A percentile compares a stretch with the other conserved stretches of the same genome.
Conservation (phyloP, 345 rosid genomes). For the Salix arbutifolia region DNA sequence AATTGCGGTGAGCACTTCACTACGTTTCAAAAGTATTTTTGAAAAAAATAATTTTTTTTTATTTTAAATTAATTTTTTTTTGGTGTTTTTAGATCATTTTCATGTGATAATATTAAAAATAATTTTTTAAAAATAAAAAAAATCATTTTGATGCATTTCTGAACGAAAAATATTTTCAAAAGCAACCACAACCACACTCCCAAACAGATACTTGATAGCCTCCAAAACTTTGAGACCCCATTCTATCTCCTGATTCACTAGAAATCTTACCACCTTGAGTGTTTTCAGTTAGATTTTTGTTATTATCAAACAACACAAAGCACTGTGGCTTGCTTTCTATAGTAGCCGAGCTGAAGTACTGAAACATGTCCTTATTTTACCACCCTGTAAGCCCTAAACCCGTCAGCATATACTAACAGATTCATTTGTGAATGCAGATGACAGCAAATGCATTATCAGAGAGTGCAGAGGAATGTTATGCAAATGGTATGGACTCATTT, state of each 20-base stretch:
- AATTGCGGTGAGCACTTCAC: conserved; percentile 60
- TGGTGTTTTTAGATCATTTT: too few relatives aligned
- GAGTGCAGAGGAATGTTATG: conserved; percentile 84
- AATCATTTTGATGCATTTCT: too few relatives aligned
- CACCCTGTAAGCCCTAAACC: neutral
- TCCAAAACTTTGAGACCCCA: neutral
- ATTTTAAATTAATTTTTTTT: too few relatives aligned
- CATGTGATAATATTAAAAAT: too few relatives aligned
- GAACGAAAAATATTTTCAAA: too few relatives aligned
- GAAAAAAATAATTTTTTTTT: too few relatives aligned
- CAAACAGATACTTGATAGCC: neutral
- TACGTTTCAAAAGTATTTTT: too few relatives aligned
- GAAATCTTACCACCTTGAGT: neutral
- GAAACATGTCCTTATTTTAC: neutral
- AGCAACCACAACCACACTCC: rapidly evolving
- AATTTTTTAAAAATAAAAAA: too few relatives aligned
- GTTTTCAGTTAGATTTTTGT: neutral
- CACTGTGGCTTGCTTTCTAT: neutral
- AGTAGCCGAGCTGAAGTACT: neutral
- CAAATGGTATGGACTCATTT: conserved; percentile 92
- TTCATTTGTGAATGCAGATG: conserved; percentile 52
- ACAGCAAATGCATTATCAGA: conserved; percentile 90
- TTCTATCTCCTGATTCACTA: neutral
- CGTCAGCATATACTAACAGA: neutral
- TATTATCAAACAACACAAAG: neutral